Base-by-base conservation (phyloP, 2,329 filamentous ascomycete species). In the Penicillium digitatum region DNA sequence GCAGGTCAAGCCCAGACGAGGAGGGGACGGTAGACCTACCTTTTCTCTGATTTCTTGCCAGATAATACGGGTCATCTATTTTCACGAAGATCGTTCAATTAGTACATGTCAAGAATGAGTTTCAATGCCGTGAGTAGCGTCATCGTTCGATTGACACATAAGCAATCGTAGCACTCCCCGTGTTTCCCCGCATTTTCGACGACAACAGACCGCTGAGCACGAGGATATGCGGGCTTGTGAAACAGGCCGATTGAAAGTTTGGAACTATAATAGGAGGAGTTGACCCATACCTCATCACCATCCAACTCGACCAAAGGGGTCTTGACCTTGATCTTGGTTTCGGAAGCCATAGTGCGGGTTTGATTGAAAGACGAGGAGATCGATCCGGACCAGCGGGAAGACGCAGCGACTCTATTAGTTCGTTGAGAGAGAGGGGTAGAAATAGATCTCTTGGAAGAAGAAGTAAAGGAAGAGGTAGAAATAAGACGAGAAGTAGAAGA, bases 11-110 rank as follows among this genome's bases (percentile, higher is more conserved):
- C 34, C 48, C 52, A 49, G 43, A 8, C 18, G 2, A 57, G 48
- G 46, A 42, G 16, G 54, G 56, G 57, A 59, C 44, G 52, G 51
- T 54, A 18, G 53, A 64, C 72, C 62, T 72, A 83, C 81, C 72
- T 95, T 96, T 80, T 97, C 89, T 84, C 96, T 96, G 84, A 99
- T 99, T 76, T 89, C 87, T 81, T 96, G 82, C 94, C 94, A 99
- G 81, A 99, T 99, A 75, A 99, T 92, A 70, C 94, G 84, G 68
- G 94, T 99, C 94, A 97, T 97, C 87, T 91, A 71, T 59, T 26
- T 44, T 27, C 49, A 29, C 39, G 35, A 56, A 50, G 40, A 59
- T 47, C 11, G 46, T 44, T 40, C 56, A 35, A 55, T 69, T 59
- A 68, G 63, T 56, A 56, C 57, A 52, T 62, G 62, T 32, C 37